Base-by-base conservation (phyloP, 352 stramenopile species). In the Globisporangium nagaii region DNA sequence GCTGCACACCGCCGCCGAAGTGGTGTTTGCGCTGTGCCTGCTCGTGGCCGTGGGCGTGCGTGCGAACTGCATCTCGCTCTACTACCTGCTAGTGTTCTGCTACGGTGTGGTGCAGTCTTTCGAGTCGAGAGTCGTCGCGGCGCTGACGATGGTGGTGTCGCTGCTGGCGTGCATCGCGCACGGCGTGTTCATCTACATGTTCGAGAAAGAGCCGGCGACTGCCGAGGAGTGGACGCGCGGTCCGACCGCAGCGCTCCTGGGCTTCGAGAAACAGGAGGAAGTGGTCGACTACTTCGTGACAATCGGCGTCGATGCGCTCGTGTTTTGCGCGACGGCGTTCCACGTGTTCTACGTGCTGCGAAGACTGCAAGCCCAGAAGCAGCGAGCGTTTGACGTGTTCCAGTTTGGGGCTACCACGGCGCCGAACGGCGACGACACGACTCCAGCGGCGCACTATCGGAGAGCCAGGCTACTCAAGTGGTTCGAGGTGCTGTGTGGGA, bases 61-160 rank as follows among this genome's bases (percentile, higher is more conserved):
- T 13, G 75, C 71, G 22, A 88, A 76, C 52, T 44, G 77, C 50
- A 64, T 91, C 56, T 89, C 78, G 28, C 63, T 82, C 15, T 65
- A 73, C 56, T 91, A 91, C 66, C 71, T 89, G 55, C 58, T 88
- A 27, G 65, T 81, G 8, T 81, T 88, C 42, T 89, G 72, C 53
- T 80, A 68, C 31, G 79, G 81, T 12, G 66, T 81, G 25, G 47
- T 90, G 42, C 61, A 71, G 24, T 86, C 79, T 25, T 88, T 94
- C 56, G 64, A 83, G 54, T 90, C 79, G 11, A 61, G 58, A 4
- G 30, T 37, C 17, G 37, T 88, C 4, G 71, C 76, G n/a, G 44
- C 76, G 1, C 30, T 74, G 17, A 86, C 70, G 35, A 56, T 90
- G 12, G 40, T 62, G 5, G 64, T 92, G 17, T 70, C 84, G 5